Conservation (phyloP, 768 basidiomycete species). For the Boletus pseudo-olivaceus region DNA sequence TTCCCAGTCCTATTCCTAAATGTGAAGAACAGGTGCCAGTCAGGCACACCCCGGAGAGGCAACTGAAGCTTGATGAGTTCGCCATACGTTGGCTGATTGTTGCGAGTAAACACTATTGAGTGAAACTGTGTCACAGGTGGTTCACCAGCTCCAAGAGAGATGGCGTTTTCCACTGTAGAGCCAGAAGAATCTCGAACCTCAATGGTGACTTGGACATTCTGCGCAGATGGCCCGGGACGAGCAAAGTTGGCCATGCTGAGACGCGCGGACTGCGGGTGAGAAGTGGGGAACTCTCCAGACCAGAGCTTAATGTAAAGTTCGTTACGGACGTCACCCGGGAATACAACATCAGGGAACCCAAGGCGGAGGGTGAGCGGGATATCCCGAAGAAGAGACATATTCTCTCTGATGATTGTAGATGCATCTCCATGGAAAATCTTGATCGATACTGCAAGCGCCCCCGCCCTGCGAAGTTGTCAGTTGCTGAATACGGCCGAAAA, state of each 20-base stretch:
- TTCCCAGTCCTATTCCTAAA: conserved; percentile 73
- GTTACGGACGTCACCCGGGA: conserved; percentile 88
- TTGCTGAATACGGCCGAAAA: neutral
- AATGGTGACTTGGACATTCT: conserved; percentile 81
- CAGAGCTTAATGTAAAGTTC: conserved; percentile 96
- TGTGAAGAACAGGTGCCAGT: conserved; percentile 93
- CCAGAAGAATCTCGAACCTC: conserved; percentile 82
- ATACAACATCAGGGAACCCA: conserved; percentile 95
- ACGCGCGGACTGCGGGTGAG: conserved; percentile 52
- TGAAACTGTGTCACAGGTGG: conserved; percentile 74
- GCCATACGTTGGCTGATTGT: conserved; percentile 86
- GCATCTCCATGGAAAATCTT: conserved; percentile 87
- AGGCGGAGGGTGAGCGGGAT: conserved; percentile 80
- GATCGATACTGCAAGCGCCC: conserved; percentile 77
- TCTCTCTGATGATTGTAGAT: conserved; percentile 71
- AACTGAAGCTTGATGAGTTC: conserved; percentile 89
- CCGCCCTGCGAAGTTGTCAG: conserved; percentile 54
- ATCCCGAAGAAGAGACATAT: conserved; percentile 78
- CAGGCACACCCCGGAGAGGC: conserved; percentile 59
- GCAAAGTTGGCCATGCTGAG: conserved; percentile 56
- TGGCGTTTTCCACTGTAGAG: conserved; percentile 58
- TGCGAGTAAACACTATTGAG: conserved; percentile 88
- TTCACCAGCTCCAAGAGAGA: conserved; percentile 86
- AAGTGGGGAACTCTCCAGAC: conserved; percentile 80
- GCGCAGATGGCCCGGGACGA: conserved; percentile 49